Evolutionary conservation across 202 grass and related monocot species (phyloP).

Genomic region (Bolboschoenoplectus hybrid): DNA sequence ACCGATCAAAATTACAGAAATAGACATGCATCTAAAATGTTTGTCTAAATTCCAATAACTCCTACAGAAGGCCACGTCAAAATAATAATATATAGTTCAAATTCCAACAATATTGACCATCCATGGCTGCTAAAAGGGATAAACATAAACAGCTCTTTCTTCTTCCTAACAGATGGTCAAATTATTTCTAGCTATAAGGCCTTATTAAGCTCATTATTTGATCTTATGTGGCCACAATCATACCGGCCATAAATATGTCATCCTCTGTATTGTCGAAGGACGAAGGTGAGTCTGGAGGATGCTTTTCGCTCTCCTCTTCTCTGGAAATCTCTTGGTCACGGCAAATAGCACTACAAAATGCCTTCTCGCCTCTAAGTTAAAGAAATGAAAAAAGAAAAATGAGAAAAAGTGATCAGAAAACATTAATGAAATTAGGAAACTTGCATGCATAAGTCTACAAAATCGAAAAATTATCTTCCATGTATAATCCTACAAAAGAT

Average conservation of each 20-base stretch:
- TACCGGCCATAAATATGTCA: constrained; percentile 81
- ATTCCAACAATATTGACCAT: constrained; percentile 43
- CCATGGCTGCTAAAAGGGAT: constrained; percentile 51
- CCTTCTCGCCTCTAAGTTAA: constrained; percentile 74
- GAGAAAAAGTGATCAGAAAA: background rate
- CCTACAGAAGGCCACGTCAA: constrained; percentile 32
- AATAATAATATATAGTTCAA: constrained; percentile 28
- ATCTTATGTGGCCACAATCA: constrained; percentile 64
- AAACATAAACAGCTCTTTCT: constrained; percentile 52
- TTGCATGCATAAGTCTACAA: background rate
- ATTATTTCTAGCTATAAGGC: constrained; percentile 36
- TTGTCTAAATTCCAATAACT: constrained; percentile 27
- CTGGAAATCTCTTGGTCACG: constrained; percentile 77
- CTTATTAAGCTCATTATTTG: constrained; percentile 29
- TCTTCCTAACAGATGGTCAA: constrained; percentile 44
- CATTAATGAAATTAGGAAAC: background rate
- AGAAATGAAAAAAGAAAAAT: background rate
- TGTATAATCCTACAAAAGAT: background rate
- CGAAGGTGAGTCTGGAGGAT: constrained; percentile 32
- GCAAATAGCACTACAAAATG: constrained; percentile 84
- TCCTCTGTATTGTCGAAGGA: constrained; percentile 62
- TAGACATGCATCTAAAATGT: constrained; percentile 31
- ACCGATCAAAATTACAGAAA: constrained; percentile 33
- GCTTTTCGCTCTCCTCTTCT: constrained; percentile 78
- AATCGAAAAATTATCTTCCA: background rate